Evolutionary conservation across 176 grass and related monocot species (phyloP).

Genomic region (Triticum monococcum): DNA sequence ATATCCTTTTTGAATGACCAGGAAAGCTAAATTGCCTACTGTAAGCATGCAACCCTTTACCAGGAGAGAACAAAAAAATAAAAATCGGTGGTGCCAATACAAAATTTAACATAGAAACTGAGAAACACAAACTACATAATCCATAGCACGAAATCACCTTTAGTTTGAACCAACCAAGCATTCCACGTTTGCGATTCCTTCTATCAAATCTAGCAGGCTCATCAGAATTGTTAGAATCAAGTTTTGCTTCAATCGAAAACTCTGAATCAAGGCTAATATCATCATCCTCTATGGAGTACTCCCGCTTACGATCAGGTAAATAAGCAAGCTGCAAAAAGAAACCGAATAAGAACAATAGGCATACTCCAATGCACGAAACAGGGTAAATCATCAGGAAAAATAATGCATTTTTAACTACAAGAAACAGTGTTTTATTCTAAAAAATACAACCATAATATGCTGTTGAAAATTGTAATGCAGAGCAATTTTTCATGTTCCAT

Average conservation of each 20-base stretch:
- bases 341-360: constrained; percentile 24
- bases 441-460: neutral
- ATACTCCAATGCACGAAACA: neutral
- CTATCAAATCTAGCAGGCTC: constrained; percentile 66
- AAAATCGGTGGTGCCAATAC: neutral
- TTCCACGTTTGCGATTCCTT: constrained; percentile 86
- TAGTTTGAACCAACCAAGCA: constrained; percentile 97
- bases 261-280: constrained; percentile 84
- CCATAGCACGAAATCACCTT: constrained; percentile 49
- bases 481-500: constrained; percentile 8
- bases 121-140: constrained; percentile 1
- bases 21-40: neutral
- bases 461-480: neutral
- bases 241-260: constrained; percentile 72
- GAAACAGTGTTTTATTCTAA: neutral
- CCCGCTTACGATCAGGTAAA: constrained; percentile 88
- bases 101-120: constrained; percentile 1
- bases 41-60: neutral
- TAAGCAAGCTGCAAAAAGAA: constrained; percentile 82
- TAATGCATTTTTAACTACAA: neutral
- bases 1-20: neutral
- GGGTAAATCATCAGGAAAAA: constrained; percentile 12
- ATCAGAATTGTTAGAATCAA: constrained; percentile 54
- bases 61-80: neutral
- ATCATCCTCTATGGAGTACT: constrained; percentile 72